Conservation (phyloP, 257 asterid genomes). For the Striga asiatica region DNA sequence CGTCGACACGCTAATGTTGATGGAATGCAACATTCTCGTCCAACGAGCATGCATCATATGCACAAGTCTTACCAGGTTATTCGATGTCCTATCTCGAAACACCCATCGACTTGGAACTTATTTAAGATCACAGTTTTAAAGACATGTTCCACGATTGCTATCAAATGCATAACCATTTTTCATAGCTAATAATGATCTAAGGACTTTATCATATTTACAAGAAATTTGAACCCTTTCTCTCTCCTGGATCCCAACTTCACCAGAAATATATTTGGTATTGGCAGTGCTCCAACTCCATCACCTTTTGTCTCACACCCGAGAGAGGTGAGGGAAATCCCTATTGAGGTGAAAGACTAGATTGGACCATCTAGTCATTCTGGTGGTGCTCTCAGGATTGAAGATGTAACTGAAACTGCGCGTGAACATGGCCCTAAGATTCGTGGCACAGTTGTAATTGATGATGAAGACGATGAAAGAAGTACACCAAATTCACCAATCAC, state of each 20-base stretch:
- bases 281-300: constrained; percentile 29
- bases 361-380: constrained; percentile 38
- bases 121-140: no score
- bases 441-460: constrained; percentile 46
- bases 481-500: constrained; percentile 22
- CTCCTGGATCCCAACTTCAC: constrained; percentile 48
- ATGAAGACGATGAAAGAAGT: constrained; percentile 29
- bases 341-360: constrained; percentile 66
- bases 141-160: no score
- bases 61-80: no score
- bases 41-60: no score
- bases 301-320: constrained; percentile 72
- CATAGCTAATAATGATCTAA: no score
- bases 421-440: constrained; percentile 38
- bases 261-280: constrained; percentile 35
- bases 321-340: constrained; percentile 75
- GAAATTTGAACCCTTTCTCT: constrained; percentile 54
- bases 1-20: no score
- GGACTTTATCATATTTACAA: constrained; percentile 31
- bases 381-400: constrained; percentile 42
- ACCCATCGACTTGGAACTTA: no score
- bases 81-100: no score
- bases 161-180: no score
- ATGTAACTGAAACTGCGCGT: constrained; percentile 43
- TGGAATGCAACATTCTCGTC: no score